Evolutionary conservation across 495 filamentous ascomycete species (phyloP).

Genomic region (Lasiosphaeria miniovina): DNA sequence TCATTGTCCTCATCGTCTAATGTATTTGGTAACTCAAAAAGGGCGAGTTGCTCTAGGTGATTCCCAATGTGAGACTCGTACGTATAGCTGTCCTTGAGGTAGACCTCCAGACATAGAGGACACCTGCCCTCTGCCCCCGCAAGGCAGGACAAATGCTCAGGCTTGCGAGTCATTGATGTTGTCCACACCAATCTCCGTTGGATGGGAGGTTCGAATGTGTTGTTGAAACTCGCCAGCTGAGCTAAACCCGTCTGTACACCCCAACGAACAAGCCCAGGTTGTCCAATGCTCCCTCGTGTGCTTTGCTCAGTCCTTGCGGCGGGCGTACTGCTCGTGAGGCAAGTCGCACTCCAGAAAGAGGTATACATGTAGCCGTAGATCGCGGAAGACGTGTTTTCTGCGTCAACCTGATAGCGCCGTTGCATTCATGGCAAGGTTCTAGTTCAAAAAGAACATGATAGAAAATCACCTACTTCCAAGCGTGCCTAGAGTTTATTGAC

Average conservation of each 20-base stretch:
- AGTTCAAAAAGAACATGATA: not conserved
- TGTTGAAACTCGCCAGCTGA: not conserved
- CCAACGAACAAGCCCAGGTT: constrained; percentile 6
- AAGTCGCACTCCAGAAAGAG: not conserved
- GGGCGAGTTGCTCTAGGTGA: not conserved
- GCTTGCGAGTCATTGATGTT: not conserved
- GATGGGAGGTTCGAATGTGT: not conserved
- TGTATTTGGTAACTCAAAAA: not conserved
- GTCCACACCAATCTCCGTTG: not conserved
- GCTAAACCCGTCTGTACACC: not conserved
- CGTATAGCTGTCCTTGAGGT: not conserved
- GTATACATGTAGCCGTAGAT: constrained; percentile 29
- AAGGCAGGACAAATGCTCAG: not conserved
- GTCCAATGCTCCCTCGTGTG: constrained; percentile 13
- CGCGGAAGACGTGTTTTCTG: constrained; percentile 28
- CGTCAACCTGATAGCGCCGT: not conserved
- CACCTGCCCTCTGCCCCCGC: not conserved
- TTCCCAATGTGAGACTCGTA: not conserved
- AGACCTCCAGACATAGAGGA: not conserved
- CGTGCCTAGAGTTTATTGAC: constrained; percentile 18
- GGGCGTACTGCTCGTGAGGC: not conserved
- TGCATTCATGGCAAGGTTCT: not conserved
- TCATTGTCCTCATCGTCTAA: not conserved
- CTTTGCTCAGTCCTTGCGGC: constrained; percentile 4
- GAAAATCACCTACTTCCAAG: constrained; percentile 27